Evolutionary conservation across 805 yeast species (phyloP).

Genomic region (Kazachstania psychrophila): DNA sequence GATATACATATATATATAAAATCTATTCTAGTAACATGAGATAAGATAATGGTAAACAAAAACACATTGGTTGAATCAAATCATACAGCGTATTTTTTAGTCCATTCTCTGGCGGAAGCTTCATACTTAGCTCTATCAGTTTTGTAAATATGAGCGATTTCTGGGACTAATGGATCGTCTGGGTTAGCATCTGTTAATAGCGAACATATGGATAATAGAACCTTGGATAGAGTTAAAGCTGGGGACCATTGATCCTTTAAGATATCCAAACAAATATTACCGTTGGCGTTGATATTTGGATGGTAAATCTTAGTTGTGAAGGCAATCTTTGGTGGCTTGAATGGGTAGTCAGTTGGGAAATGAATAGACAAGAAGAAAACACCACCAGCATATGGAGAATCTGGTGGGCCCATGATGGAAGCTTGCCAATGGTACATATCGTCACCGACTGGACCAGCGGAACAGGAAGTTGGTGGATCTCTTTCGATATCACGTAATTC

Average conservation of each 20-base stretch:
- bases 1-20: too few species aligned
- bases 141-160: constrained; percentile 91
- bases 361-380: constrained; percentile 90
- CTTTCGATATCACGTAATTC: constrained; percentile 32
- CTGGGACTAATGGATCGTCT: constrained; percentile 96
- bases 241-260: constrained; percentile 98
- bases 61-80: background rate
- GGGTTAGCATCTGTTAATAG: constrained; percentile 95
- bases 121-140: constrained; percentile 88
- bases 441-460: constrained; percentile 97
- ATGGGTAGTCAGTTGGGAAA: constrained; percentile 97
- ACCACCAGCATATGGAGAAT: constrained; percentile 81
- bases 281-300: constrained; percentile 90
- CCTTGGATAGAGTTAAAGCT: constrained; percentile 90
- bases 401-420: constrained; percentile 96
- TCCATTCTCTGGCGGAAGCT: constrained; percentile 96
- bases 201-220: constrained; percentile 88
- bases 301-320: constrained; percentile 94
- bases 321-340: constrained; percentile 88
- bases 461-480: constrained; percentile 97
- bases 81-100: constrained; percentile 89
- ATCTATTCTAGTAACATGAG: too few species aligned
- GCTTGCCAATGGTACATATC: constrained; percentile 99
- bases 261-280: constrained; percentile 91
- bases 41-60: too few species aligned